These are phyloP conservation scores for Fibroporia radiculosa DNA, from an alignment of 768 basidiomycete genomes.

Conservation along the genomic window DNA sequence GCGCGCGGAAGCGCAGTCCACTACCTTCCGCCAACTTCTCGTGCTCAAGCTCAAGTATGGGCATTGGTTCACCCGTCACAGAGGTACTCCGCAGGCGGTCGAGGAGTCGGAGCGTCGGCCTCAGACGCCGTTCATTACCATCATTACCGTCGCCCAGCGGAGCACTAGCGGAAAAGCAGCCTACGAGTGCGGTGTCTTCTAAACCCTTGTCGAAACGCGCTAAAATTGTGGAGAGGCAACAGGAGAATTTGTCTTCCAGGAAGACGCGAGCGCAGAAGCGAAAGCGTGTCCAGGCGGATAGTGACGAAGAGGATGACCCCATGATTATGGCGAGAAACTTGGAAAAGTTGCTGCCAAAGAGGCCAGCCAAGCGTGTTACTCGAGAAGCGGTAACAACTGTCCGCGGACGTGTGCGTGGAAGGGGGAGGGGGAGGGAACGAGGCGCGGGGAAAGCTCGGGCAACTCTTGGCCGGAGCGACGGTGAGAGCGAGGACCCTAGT, in stretches of 20 bases:
- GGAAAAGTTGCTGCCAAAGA: constrained; percentile 14
- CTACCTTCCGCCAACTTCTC: constrained; percentile 16
- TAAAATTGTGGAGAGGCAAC: not conserved
- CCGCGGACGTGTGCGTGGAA: not conserved
- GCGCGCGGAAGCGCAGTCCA: constrained; percentile 16
- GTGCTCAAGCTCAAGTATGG: constrained; percentile 8
- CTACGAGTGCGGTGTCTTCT: not conserved
- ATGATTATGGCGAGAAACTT: constrained; percentile 11
- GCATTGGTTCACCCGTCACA: not conserved
- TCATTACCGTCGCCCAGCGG: constrained; percentile 10
- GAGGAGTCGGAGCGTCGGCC: constrained; percentile 5
- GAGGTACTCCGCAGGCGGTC: constrained; percentile 5
- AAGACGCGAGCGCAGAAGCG: constrained; percentile 8
- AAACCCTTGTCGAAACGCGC: not conserved
- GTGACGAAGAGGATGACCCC: constrained; percentile 10
- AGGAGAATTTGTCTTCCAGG: not conserved
- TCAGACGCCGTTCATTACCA: constrained; percentile 10
- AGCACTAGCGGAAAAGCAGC: too few species aligned
- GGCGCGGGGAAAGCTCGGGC: not conserved
- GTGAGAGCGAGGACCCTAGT: constrained; percentile 2
- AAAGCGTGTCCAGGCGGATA: constrained; percentile 9
- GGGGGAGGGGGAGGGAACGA: constrained; percentile 2
- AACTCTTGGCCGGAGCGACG: not conserved
- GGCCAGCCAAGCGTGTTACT: constrained; percentile 9
- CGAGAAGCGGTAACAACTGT: not conserved